Conservation (phyloP, 2,329 filamentous ascomycete species). For the Cordyceps militaris region DNA sequence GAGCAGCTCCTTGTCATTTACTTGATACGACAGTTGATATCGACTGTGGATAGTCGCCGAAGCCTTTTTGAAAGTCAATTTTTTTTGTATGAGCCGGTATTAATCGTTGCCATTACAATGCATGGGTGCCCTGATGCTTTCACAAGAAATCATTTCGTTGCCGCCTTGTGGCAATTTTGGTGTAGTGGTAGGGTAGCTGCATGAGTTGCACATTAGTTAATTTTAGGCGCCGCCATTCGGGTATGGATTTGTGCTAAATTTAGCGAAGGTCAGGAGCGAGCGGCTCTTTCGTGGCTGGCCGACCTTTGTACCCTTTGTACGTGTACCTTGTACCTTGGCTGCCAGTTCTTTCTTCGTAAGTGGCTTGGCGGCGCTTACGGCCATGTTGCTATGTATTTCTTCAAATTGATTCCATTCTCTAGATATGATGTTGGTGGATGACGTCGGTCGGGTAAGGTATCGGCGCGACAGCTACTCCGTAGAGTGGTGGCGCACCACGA, state of each 20-base stretch:
- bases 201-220: background rate
- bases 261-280: background rate
- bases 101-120: too few relatives aligned
- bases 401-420: background rate
- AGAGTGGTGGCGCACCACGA: background rate
- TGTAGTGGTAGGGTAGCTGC: background rate
- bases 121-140: too few relatives aligned
- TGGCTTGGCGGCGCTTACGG: conserved; percentile 1
- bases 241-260: background rate
- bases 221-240: background rate
- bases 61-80: too few relatives aligned
- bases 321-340: background rate
- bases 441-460: background rate
- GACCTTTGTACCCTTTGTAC: background rate
- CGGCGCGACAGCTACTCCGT: background rate
- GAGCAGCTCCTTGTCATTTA: too few relatives aligned
- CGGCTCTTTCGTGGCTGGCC: background rate
- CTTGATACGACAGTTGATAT: too few relatives aligned
- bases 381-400: background rate
- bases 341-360: background rate
- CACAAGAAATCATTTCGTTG: too few relatives aligned
- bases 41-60: too few relatives aligned
- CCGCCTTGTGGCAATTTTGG: background rate
- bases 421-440: background rate
- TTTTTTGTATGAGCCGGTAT: too few relatives aligned